Percentiles rank a stretch among this genome's conserved stretches.
phyloP scores from a whole-genome alignment of 441 rosid species.

The Pelargonium fulgidum region DNA sequence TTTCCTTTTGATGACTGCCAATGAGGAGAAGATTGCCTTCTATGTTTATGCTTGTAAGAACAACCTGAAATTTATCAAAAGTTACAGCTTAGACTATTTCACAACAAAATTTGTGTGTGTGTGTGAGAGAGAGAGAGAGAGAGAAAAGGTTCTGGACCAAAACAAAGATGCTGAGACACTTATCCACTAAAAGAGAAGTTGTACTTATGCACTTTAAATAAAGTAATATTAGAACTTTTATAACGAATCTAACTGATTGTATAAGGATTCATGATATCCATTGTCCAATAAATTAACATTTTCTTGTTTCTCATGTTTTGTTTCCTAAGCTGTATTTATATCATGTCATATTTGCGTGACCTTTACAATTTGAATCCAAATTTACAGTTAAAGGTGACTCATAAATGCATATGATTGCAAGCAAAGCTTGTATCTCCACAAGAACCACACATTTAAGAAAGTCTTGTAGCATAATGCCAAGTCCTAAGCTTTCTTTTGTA shows the following conservation, averaged over 20 bases:
- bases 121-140: too few species aligned
- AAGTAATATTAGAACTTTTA: not conserved
- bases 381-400: not conserved
- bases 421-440: not conserved
- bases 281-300: not conserved
- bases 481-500: not conserved
- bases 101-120: not conserved
- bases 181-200: not conserved
- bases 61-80: constrained; percentile 55
- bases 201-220: not conserved
- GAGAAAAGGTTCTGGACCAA: not conserved
- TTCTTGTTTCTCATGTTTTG: not conserved
- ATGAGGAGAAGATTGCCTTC: constrained; percentile 73
- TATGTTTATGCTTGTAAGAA: constrained; percentile 83
- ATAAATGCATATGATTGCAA: not conserved
- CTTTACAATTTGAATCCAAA: not conserved
- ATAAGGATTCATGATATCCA: not conserved
- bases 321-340: not conserved
- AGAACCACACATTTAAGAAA: not conserved
- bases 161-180: not conserved
- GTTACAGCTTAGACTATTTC: not conserved
- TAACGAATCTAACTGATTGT: not conserved
- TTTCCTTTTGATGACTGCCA: constrained; percentile 88
- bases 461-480: not conserved
- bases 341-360: not conserved